These are phyloP conservation scores for Artemisia tridentata DNA, from an alignment of 129 eudicot genomes.

Conservation along the genomic window DNA sequence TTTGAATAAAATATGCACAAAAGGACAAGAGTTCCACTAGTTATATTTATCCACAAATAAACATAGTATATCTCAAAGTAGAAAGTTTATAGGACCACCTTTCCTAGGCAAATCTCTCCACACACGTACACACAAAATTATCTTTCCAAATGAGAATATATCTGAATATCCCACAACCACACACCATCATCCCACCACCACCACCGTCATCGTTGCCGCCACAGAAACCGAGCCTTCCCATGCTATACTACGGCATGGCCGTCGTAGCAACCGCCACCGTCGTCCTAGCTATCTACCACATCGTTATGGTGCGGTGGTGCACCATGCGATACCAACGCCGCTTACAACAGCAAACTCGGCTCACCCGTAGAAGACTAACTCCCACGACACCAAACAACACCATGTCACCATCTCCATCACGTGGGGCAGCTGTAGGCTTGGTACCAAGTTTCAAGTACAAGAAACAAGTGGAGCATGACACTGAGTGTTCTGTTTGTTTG, in stretches of 20 bases:
- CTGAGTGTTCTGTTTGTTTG: constrained; percentile 64
- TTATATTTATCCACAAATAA: constrained; percentile 6
- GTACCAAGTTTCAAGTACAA: constrained; percentile 54
- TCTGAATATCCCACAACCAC: constrained; percentile 13
- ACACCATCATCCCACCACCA: constrained; percentile 27
- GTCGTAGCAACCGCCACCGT: constrained; percentile 57
- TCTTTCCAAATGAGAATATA: constrained; percentile 7
- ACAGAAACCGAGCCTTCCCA: constrained; percentile 27
- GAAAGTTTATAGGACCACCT: too few species aligned
- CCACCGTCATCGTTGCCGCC: constrained; percentile 23
- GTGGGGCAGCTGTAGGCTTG: constrained; percentile 15
- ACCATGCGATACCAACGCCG: constrained; percentile 28
- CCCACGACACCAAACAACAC: constrained; percentile 6
- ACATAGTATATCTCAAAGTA: background rate
- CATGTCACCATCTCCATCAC: constrained; percentile 14
- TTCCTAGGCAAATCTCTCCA: too few species aligned
- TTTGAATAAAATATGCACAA: background rate
- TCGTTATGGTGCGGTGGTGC: constrained; percentile 49
- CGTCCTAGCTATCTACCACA: constrained; percentile 53
- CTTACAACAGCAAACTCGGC: constrained; percentile 10
- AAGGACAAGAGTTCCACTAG: background rate
- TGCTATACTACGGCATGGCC: constrained; percentile 68
- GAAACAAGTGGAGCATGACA: constrained; percentile 27
- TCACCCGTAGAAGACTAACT: background rate
- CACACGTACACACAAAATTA: too few species aligned